phyloP scores from a whole-genome alignment of 306 rosid species.

The Lablab purpureus region DNA sequence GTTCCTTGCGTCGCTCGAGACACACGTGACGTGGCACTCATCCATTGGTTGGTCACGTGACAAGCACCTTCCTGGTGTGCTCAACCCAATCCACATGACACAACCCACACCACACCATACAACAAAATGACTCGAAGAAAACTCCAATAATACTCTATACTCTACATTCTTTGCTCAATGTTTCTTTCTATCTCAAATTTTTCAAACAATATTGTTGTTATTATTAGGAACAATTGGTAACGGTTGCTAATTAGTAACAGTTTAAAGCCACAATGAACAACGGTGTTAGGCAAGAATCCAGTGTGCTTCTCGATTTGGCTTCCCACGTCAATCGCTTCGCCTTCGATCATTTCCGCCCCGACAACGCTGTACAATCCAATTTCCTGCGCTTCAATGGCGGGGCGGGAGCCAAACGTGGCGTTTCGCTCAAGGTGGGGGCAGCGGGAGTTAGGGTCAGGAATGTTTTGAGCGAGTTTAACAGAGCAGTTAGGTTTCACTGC shows the following conservation, averaged over 20 bases:
- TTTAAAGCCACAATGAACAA: constrained; percentile 54
- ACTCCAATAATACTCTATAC: neutral
- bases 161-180: neutral
- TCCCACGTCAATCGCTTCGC: constrained; percentile 67
- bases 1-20: neutral
- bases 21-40: neutral
- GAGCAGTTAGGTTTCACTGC: constrained; percentile 70
- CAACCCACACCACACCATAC: neutral
- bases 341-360: constrained; percentile 43
- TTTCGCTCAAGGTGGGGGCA: constrained; percentile 53
- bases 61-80: neutral
- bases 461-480: constrained; percentile 64
- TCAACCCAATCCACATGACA: constrained; percentile 8
- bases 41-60: neutral
- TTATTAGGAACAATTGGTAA: neutral
- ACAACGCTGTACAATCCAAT: constrained; percentile 47
- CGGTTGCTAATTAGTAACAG: neutral
- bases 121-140: neutral
- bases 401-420: constrained; percentile 39
- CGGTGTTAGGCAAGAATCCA: constrained; percentile 57
- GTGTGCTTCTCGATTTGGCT: constrained; percentile 56
- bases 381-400: constrained; percentile 54
- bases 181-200: neutral
- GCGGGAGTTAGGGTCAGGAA: constrained; percentile 53
- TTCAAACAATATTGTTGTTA: neutral